These are phyloP conservation scores for Tetrapisispora nanseiensis DNA, from an alignment of 805 yeast species.

Conservation along the genomic window DNA sequence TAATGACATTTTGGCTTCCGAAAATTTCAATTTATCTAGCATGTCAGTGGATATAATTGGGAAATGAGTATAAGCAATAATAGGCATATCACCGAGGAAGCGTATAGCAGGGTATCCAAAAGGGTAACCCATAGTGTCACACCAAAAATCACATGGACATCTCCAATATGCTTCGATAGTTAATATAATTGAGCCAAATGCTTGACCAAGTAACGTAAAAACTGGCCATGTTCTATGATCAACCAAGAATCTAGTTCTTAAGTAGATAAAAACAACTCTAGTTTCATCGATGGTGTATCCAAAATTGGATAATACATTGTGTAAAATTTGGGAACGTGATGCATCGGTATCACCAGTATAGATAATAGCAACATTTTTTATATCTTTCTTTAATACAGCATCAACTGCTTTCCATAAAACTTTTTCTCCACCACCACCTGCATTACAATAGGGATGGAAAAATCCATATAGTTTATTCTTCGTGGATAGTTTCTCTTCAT, in stretches of 20 bases:
- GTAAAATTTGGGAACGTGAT: slow-evolving; percentile 39
- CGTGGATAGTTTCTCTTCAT: not conserved
- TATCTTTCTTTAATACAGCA: slow-evolving; percentile 45
- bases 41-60: slow-evolving; percentile 86
- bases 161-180: slow-evolving; percentile 59
- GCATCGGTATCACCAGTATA: slow-evolving; percentile 61
- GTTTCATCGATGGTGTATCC: slow-evolving; percentile 40
- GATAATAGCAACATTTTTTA: slow-evolving; percentile 48
- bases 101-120: slow-evolving; percentile 64
- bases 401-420: slow-evolving; percentile 92
- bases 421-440: slow-evolving; percentile 97
- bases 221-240: slow-evolving; percentile 67
- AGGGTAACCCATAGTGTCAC: slow-evolving; percentile 93
- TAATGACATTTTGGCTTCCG: slow-evolving; percentile 8
- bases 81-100: slow-evolving; percentile 53
- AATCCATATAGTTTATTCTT: slow-evolving; percentile 54
- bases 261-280: slow-evolving; percentile 53
- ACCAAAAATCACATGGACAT: slow-evolving; percentile 78
- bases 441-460: slow-evolving; percentile 91
- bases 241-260: slow-evolving; percentile 48
- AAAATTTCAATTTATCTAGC: slow-evolving; percentile 49
- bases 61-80: slow-evolving; percentile 85
- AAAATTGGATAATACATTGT: slow-evolving; percentile 47
- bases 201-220: slow-evolving; percentile 80
- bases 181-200: slow-evolving; percentile 63